Conservation (phyloP, 2,329 filamentous ascomycete species). For the Colletotrichum sp. region DNA sequence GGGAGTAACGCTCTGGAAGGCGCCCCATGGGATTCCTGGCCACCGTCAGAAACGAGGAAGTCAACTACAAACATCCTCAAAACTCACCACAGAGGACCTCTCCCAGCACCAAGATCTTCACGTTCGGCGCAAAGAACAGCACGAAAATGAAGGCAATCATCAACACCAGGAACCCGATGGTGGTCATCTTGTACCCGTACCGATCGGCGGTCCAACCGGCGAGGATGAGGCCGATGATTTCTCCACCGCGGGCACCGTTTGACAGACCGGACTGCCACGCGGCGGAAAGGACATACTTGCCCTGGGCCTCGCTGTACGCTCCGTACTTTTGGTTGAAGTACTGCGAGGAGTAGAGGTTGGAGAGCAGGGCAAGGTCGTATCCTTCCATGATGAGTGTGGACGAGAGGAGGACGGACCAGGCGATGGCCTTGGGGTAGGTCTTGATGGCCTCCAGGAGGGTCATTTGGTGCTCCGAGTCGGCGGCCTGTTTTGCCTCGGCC, state of each 20-base stretch:
- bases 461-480: constrained; percentile 46
- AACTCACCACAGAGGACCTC: constrained; percentile 48
- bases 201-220: constrained; percentile 58
- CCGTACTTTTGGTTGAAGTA: constrained; percentile 53
- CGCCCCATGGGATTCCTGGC: constrained; percentile 56
- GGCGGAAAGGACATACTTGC: constrained; percentile 53
- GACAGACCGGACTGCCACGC: constrained; percentile 63
- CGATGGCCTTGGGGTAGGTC: constrained; percentile 52
- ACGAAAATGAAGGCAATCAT: constrained; percentile 59
- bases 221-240: constrained; percentile 60
- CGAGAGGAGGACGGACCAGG: constrained; percentile 51
- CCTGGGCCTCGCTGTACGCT: constrained; percentile 31
- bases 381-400: constrained; percentile 56
- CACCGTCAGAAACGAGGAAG: constrained; percentile 6
- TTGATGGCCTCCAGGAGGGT: constrained; percentile 42
- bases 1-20: constrained; percentile 56
- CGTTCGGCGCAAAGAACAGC: constrained; percentile 55
- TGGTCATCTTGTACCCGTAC: constrained; percentile 55
- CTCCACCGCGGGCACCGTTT: constrained; percentile 57
- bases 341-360: constrained; percentile 53
- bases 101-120: constrained; percentile 51
- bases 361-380: constrained; percentile 55
- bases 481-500: constrained; percentile 44
- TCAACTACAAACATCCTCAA: not conserved
- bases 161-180: constrained; percentile 48